Evolutionary conservation across 2,329 filamentous ascomycete species (phyloP).

Genomic region (Chrysoporthe austroafricana): DNA sequence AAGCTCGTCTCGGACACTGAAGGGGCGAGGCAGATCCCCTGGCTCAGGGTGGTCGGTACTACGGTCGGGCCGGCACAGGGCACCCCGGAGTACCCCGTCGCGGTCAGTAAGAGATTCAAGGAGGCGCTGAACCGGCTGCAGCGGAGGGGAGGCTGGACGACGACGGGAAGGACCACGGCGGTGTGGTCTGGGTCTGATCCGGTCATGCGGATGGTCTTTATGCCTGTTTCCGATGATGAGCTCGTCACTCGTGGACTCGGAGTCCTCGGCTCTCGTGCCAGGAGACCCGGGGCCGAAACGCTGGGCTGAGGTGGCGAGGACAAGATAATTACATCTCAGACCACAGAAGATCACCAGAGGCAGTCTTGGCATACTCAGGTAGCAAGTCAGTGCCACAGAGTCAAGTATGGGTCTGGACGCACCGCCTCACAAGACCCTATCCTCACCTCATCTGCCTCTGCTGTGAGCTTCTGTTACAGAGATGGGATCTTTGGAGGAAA

Average conservation of each 20-base stretch:
- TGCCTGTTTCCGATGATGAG: not conserved
- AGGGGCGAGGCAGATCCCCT: not conserved
- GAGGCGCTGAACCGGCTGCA: constrained; percentile 3
- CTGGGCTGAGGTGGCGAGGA: not conserved
- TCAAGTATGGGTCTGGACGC: too few species aligned
- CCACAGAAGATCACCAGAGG: too few species aligned
- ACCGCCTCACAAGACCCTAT: too few species aligned
- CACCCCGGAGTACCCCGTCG: not conserved
- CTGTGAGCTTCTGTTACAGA: not conserved
- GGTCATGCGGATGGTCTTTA: not conserved
- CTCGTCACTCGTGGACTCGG: not conserved
- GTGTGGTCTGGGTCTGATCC: not conserved
- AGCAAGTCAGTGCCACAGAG: too few species aligned
- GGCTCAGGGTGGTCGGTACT: not conserved
- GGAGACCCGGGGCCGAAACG: not conserved
- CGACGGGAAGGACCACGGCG: not conserved
- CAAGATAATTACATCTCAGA: too few species aligned
- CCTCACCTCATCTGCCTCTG: too few species aligned
- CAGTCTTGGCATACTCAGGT: too few species aligned
- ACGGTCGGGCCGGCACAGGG: not conserved
- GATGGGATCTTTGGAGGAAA: not conserved
- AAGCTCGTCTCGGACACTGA: not conserved
- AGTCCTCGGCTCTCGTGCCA: not conserved
- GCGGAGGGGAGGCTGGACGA: constrained; percentile 2
- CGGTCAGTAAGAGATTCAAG: not conserved